Base-by-base conservation (phyloP, 2,329 filamentous ascomycete genomes). In the Raffaelea albimanens region DNA sequence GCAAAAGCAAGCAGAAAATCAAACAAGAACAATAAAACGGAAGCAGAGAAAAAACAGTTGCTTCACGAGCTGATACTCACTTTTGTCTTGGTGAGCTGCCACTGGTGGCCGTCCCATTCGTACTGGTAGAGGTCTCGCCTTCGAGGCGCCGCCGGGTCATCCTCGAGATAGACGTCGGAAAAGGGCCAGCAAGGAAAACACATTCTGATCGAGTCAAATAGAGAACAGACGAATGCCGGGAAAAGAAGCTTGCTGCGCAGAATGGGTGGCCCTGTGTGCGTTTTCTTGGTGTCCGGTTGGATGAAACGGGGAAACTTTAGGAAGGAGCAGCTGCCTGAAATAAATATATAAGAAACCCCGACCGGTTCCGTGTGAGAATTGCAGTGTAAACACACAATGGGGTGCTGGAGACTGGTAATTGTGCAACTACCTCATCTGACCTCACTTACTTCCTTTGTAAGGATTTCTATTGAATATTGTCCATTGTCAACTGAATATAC, bases 171-270 rank as follows among this genome's bases (percentile, higher is more conserved):
- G 38, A 56, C 46, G 40, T 54, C 52, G 21, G 51, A 47, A 40
- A 54, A 58, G 0, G 72, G 67, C 60, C 75, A 76, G 56, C 71
- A 75, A 5, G 70, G 67, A n/a, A 76, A 63, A 55, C 75, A 79
- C 74, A 78, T 78, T 7, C 43, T 61, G 41, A 34, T 3, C 16
- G 10, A 22, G 11, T 41, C 20, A 41, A 9, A 41, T 22, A 23
- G 40, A 4, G 5, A 33, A 19, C 7, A 18, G 34, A 25, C 34
- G 9, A 19, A 22, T 7, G 7, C 25, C 7, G 13, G 13, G 25
- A 29, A 29, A 13, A 29, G 25, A 7, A 29, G 7, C 7, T 29
- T 29, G 25, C 13, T 7, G 25, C 7, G 13, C 7, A 29, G 25
- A 29, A 29, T 7, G 13, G 13, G 25, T 7, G 25, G n/a, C n/a